These are phyloP conservation scores for Pyrenochaeta sp. DNA, from an alignment of 2,329 filamentous ascomycete genomes.

Conservation along the genomic window DNA sequence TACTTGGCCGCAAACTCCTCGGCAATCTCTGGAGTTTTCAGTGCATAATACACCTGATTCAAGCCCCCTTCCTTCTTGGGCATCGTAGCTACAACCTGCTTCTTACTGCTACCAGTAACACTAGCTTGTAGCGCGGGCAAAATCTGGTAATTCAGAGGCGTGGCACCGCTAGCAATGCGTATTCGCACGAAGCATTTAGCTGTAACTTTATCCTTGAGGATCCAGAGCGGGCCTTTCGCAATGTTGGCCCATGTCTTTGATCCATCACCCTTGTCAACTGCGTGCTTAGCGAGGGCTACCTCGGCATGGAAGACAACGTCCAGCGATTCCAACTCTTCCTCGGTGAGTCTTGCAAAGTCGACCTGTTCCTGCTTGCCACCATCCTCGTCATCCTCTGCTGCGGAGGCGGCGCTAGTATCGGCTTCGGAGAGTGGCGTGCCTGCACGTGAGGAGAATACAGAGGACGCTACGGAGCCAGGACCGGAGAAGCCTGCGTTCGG, in stretches of 20 bases:
- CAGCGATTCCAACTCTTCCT: constrained; percentile 38
- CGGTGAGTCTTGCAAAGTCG: constrained; percentile 44
- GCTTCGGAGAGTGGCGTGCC: constrained; percentile 47
- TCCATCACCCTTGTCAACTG: constrained; percentile 31
- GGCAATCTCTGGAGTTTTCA: constrained; percentile 41
- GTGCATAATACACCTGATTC: constrained; percentile 30
- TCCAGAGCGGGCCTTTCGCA: constrained; percentile 45
- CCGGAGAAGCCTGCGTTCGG: constrained; percentile 30
- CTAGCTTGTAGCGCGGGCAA: constrained; percentile 34
- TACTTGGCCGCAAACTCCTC: constrained; percentile 41
- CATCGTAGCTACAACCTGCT: constrained; percentile 38
- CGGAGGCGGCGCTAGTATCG: constrained; percentile 40
- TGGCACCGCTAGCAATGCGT: constrained; percentile 42
- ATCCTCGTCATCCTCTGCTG: constrained; percentile 41
- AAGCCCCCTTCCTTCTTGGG: constrained; percentile 37
- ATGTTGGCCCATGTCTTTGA: constrained; percentile 42
- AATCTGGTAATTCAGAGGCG: constrained; percentile 44
- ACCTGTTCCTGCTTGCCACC: constrained; percentile 38
- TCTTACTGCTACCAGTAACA: constrained; percentile 36
- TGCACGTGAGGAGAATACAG: constrained; percentile 47
- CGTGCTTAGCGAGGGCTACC: constrained; percentile 38
- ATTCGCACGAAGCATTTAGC: constrained; percentile 45
- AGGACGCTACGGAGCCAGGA: constrained; percentile 33
- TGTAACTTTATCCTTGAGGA: constrained; percentile 47
- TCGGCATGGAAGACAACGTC: constrained; percentile 47